Evolutionary conservation across 75 land plant species (phyloP), one percentile per base, ranked within the genome.

Genomic region (Sequoiadendron giganteum): DNA sequence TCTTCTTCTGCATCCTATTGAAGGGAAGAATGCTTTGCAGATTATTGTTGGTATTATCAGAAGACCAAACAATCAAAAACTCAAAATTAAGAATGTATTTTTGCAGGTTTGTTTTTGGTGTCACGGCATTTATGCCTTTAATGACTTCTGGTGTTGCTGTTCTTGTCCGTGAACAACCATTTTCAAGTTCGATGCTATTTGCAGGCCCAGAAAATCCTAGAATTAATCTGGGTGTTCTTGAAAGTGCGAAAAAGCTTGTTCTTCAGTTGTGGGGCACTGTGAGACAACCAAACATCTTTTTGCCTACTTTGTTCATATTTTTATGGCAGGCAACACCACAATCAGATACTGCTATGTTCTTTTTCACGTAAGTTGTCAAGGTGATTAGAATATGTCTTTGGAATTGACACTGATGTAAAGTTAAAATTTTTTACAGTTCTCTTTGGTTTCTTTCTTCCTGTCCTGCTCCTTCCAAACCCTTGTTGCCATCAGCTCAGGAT

Each of bases 241-340:
- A 93, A 68, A 92, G 89, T 87, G 92, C 97, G 9, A 94, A 89
- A 87, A 86, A 90, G 55, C 90, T 90, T 43, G 80, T 95, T 19
- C 38, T 90, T 40, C 90, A 90, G 87, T 85, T 98, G 87, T 98
- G 97, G 99, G 88, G 73, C 68, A 92, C 99, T 52, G 90, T 95
- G 34, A 95, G 85, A 88, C 96, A 98, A 89, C 99, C 96, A 38
- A 91, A 93, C 83, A 96, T 98, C 19, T 93, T 98, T 82, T 93
- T 97, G 89, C 99, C 99, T 18, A 98, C 99, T 3, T 30, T 95
- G 39, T 98, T 98, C 78, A 92, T 98, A 77, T 98, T 98, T 89
- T 89, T 97, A 38, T 98, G 99, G 99, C 99, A 98, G 88, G 99
- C 99, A 85, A 95, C 99, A 58, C 99, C 99, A 87, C 95, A 95